Base-by-base conservation (phyloP, 306 rosid genomes). In the Castanea mollissima region DNA sequence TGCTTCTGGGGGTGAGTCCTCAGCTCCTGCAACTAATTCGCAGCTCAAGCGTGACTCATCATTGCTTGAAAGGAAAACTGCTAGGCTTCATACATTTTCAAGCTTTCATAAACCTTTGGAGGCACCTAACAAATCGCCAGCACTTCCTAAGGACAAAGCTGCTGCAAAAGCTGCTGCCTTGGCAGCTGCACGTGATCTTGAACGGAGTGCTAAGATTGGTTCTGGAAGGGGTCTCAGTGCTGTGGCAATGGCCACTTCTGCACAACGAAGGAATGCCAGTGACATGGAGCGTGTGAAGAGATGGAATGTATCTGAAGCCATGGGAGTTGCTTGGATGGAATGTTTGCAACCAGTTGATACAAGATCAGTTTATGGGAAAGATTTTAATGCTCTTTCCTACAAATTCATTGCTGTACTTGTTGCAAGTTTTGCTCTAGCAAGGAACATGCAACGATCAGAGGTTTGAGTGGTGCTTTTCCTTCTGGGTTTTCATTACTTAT, bases 321-420 rank as follows among this genome's bases (percentile, higher is more conserved):
- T 91, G 99, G 99, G 87, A 84, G 96, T 93, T 87, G 99, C 99
- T 46, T 95, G 99, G 99, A 91, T 88, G 87, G 99, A 95, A 86
- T 95, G 99, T 87, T 79, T 95, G 85, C 97, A 91, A 80, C 97
- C 98, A 85, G 90, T 95, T 83, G 97, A 90, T 88, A 95, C 99
- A 44, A 91, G 87, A 87, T 93, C 98, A 3, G 96, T 95, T 55
- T 93, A 93, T 56, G 99, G 89, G 78, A 95, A 95, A 87, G 99
- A 93, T 89, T 91, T 95, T 77, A 95, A 93, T 86, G 99, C 94
- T 41, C 74, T 86, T 58, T 93, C 99, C 8, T 95, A 93, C 85
- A 95, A 91, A 81, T 95, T 84, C 81, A 91, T 95, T 80, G 98
- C 98, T 81, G 90, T 95, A 81, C 96, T 95, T 68, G 99, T 95